A percentile compares a stretch with the other conserved stretches of the same genome.
Evolutionary conservation across 2,329 filamentous ascomycete genomes (phyloP).

Genomic region (Hypoxylon sp.): DNA sequence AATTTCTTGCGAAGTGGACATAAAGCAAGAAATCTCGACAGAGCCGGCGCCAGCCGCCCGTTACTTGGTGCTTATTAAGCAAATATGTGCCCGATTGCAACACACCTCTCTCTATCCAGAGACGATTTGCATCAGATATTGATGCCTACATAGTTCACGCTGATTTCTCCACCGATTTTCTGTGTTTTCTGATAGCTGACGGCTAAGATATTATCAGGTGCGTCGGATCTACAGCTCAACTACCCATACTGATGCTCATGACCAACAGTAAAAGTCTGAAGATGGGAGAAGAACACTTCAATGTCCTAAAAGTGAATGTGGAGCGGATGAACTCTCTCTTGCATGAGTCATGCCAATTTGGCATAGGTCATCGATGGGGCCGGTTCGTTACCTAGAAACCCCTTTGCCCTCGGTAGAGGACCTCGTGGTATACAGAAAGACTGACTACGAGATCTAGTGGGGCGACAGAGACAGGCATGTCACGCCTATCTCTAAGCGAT

Average conservation of each 20-base stretch:
- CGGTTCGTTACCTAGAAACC: background rate
- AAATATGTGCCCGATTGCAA: background rate
- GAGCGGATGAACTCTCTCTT: background rate
- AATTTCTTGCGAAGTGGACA: background rate
- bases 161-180: background rate
- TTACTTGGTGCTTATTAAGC: background rate
- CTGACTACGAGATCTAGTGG: background rate
- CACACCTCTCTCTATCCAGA: background rate
- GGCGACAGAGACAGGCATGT: background rate
- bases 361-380: background rate
- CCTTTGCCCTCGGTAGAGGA: background rate
- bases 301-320: background rate
- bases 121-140: background rate
- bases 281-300: background rate
- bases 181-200: background rate
- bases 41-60: background rate
- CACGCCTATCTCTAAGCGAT: constrained; percentile 4
- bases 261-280: background rate
- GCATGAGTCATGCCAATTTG: background rate
- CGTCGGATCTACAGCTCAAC: background rate
- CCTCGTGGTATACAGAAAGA: background rate
- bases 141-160: background rate
- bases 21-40: background rate
- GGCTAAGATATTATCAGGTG: background rate
- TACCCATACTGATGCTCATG: background rate